Evolutionary conservation across 495 filamentous ascomycete species (phyloP).

Genomic region (Haplographium delicatum): DNA sequence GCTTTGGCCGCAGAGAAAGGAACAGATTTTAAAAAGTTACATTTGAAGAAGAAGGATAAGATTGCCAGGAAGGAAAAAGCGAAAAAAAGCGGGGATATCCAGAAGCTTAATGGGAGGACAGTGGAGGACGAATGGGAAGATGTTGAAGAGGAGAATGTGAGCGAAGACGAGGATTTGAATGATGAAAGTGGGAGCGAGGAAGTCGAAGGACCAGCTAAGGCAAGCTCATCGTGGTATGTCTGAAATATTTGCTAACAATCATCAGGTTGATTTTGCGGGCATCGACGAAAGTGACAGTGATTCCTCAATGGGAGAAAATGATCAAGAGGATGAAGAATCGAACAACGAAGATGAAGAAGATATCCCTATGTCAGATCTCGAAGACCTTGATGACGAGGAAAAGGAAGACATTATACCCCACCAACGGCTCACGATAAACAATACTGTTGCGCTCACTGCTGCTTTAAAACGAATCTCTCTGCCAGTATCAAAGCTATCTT

Average conservation of each 20-base stretch:
- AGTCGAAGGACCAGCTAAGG: slow-evolving; percentile 10
- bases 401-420: slow-evolving; percentile 80
- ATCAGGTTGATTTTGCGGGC: slow-evolving; percentile 31
- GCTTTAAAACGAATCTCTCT: slow-evolving; percentile 71
- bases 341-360: slow-evolving; percentile 59
- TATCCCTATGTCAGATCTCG: slow-evolving; percentile 79
- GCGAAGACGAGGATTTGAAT: slow-evolving; percentile 30
- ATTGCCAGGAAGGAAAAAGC: slow-evolving; percentile 37
- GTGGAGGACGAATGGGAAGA: slow-evolving; percentile 30
- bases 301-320: slow-evolving; percentile 31
- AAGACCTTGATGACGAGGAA: slow-evolving; percentile 71
- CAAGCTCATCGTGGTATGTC: background rate
- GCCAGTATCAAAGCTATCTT: slow-evolving; percentile 48
- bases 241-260: background rate
- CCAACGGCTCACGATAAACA: slow-evolving; percentile 96
- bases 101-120: slow-evolving; percentile 39
- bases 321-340: slow-evolving; percentile 19
- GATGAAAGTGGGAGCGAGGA: slow-evolving; percentile 31
- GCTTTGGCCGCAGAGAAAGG: slow-evolving; percentile 65
- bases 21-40: slow-evolving; percentile 61
- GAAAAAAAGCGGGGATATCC: slow-evolving; percentile 38
- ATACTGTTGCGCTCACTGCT: slow-evolving; percentile 74
- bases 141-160: slow-evolving; percentile 16
- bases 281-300: slow-evolving; percentile 32
- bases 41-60: slow-evolving; percentile 47